These are phyloP conservation scores for Aspergillus calidoustus DNA, from an alignment of 2,329 filamentous ascomycete genomes.

Conservation along the genomic window DNA sequence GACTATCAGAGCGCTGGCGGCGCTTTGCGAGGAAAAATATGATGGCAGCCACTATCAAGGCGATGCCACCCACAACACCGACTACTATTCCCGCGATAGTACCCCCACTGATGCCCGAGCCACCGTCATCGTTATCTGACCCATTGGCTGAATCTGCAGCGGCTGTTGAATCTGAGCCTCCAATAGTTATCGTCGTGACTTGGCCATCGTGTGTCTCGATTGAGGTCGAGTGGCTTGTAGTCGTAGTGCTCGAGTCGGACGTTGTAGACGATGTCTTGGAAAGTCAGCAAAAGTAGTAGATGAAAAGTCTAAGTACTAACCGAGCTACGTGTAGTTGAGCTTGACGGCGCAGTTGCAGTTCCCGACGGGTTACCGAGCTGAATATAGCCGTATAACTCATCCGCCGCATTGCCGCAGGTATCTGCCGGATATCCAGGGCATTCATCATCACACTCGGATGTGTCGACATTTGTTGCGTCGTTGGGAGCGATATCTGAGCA, in stretches of 20 bases:
- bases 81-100: slow-evolving; percentile 51
- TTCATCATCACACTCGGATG: slow-evolving; percentile 41
- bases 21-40: slow-evolving; percentile 46
- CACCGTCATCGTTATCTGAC: slow-evolving; percentile 15
- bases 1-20: slow-evolving; percentile 37
- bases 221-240: slow-evolving; percentile 13
- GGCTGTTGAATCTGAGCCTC: slow-evolving; percentile 21
- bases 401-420: slow-evolving; percentile 47
- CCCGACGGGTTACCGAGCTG: slow-evolving; percentile 40
- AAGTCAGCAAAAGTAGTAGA: background rate
- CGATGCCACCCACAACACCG: slow-evolving; percentile 45
- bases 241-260: background rate
- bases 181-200: slow-evolving; percentile 37
- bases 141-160: slow-evolving; percentile 21
- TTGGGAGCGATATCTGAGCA: slow-evolving; percentile 53
- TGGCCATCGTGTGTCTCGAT: slow-evolving; percentile 31
- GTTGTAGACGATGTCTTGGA: background rate
- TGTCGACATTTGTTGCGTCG: slow-evolving; percentile 34
- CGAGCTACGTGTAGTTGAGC: slow-evolving; percentile 27
- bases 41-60: slow-evolving; percentile 41
- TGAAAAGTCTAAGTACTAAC: slow-evolving; percentile 19
- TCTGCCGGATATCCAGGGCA: slow-evolving; percentile 56
- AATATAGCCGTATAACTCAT: slow-evolving; percentile 51
- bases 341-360: slow-evolving; percentile 32
- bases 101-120: slow-evolving; percentile 43